phyloP scores from a whole-genome alignment of 75 land plant genomes.

The Cupressus sempervirens region DNA sequence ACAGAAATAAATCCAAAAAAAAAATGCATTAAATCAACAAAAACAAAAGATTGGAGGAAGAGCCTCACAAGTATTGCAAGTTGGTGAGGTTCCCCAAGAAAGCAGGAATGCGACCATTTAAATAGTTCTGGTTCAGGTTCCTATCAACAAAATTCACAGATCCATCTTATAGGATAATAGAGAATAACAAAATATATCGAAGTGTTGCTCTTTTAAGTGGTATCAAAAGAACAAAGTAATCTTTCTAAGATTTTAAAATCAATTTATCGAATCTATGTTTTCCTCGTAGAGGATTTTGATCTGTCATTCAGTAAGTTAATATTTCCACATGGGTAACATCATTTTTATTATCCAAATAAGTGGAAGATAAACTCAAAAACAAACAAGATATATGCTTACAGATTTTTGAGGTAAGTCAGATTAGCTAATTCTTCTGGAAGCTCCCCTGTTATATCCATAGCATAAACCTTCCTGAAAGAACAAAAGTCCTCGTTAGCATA shows the following conservation, averaged over 20 bases:
- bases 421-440: conserved; percentile 2
- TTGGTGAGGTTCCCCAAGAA: not conserved
- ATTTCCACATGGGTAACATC: conserved; percentile 10
- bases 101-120: too few relatives aligned
- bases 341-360: not conserved
- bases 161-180: conserved; percentile 29
- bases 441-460: not conserved
- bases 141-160: too few relatives aligned
- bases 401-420: not conserved
- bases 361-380: not conserved
- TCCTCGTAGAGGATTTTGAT: conserved; percentile 12
- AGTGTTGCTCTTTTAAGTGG: not conserved
- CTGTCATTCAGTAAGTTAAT: too few relatives aligned
- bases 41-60: not conserved
- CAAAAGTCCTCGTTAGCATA: not conserved
- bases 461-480: not conserved
- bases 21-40: too few relatives aligned
- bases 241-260: too few relatives aligned
- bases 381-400: not conserved
- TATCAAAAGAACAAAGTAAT: not conserved
- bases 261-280: not conserved
- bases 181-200: conserved; percentile 7
- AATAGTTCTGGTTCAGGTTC: too few relatives aligned
- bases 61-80: conserved; percentile 30
- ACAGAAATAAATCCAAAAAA: too few relatives aligned